Evolutionary conservation across 1,284 basidiomycete species (phyloP).

Genomic region (Neolentinus lepideus): DNA sequence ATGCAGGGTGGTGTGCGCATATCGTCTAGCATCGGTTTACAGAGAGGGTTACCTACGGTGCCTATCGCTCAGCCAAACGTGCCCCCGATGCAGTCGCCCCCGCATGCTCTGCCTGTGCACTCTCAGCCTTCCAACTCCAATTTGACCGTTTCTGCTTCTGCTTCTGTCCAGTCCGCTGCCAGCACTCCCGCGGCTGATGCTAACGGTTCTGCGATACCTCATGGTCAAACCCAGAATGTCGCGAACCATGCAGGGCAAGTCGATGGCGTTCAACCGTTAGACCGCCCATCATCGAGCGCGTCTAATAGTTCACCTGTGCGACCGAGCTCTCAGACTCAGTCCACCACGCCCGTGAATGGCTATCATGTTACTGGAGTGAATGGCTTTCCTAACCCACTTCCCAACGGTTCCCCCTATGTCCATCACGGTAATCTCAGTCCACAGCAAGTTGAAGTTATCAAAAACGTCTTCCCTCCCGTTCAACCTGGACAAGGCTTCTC

Average conservation of each 20-base stretch:
- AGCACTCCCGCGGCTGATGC: background rate
- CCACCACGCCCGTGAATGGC: slow-evolving; percentile 12
- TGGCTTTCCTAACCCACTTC: slow-evolving; percentile 35
- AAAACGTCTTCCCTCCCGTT: slow-evolving; percentile 35
- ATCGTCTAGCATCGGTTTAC: slow-evolving; percentile 46
- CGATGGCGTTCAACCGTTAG: background rate
- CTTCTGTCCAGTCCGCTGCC: background rate
- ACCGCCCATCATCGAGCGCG: slow-evolving; percentile 9
- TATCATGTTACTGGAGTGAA: slow-evolving; percentile 26
- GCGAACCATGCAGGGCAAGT: background rate
- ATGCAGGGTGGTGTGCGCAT: slow-evolving; percentile 48
- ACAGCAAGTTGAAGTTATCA: slow-evolving; percentile 51
- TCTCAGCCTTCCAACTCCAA: background rate
- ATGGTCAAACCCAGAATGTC: background rate
- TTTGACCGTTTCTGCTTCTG: background rate
- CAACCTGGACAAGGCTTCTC: slow-evolving; percentile 30
- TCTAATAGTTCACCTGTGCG: slow-evolving; percentile 23
- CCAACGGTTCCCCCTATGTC: slow-evolving; percentile 24
- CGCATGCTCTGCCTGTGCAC: slow-evolving; percentile 18
- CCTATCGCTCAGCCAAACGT: slow-evolving; percentile 12
- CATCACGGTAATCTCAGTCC: slow-evolving; percentile 30
- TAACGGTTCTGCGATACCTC: background rate
- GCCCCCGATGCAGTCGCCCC: slow-evolving; percentile 18
- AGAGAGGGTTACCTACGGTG: slow-evolving; percentile 26
- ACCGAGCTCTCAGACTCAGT: slow-evolving; percentile 38